Percentiles rank a stretch among this genome's conserved stretches.
These are phyloP conservation scores for Russula brevipes DNA, from an alignment of 768 basidiomycete species.

Conservation along the genomic window DNA sequence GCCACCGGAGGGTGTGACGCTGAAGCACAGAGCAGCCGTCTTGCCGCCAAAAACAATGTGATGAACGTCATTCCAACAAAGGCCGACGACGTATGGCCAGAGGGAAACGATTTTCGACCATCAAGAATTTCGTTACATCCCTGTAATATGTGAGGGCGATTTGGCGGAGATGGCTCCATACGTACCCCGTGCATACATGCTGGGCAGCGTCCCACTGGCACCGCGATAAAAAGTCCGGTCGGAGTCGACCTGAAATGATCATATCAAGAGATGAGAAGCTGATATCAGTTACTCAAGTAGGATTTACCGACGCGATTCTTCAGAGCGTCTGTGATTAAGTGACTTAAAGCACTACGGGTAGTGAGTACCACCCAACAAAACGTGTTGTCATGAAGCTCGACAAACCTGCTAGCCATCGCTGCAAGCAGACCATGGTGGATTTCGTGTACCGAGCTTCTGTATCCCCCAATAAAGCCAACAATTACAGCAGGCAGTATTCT, in stretches of 20 bases:
- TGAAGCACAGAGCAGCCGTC: slow-evolving; percentile 55
- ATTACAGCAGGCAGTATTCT: slow-evolving; percentile 43
- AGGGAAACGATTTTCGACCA: slow-evolving; percentile 61
- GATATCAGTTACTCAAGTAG: no score
- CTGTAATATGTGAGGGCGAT: slow-evolving; percentile 25
- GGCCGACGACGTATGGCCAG: slow-evolving; percentile 63
- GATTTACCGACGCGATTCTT: slow-evolving; percentile 55
- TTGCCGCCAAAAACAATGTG: slow-evolving; percentile 60
- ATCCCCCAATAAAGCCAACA: slow-evolving; percentile 35
- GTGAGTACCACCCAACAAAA: slow-evolving; percentile 1
- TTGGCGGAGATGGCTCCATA: neutral
- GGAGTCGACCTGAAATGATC: slow-evolving; percentile 38
- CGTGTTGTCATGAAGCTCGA: slow-evolving; percentile 10
- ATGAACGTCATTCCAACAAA: slow-evolving; percentile 62
- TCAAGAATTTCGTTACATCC: slow-evolving; percentile 38
- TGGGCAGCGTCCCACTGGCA: slow-evolving; percentile 53
- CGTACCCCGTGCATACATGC: slow-evolving; percentile 52
- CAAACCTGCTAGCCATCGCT: slow-evolving; percentile 39
- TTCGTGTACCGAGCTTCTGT: slow-evolving; percentile 44
- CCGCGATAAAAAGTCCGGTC: slow-evolving; percentile 63
- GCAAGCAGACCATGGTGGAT: slow-evolving; percentile 56
- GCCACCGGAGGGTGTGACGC: slow-evolving; percentile 34
- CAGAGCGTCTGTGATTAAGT: slow-evolving; percentile 45
- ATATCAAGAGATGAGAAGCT: neutral
- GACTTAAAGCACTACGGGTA: slow-evolving; percentile 40